Base-by-base conservation (phyloP, 1,284 basidiomycete genomes). In the Hemileia vastatrix region DNA sequence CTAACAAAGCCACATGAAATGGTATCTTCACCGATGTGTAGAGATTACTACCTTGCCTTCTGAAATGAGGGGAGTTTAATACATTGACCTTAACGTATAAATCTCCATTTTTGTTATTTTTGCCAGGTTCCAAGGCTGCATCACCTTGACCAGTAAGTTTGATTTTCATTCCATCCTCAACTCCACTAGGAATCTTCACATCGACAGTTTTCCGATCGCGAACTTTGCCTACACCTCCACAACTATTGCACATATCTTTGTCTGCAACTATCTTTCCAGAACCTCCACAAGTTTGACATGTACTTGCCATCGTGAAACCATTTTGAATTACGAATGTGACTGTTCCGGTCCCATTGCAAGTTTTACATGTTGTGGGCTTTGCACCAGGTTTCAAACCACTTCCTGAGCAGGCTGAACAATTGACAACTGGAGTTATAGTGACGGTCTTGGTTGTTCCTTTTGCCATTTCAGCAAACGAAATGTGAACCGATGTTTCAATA, bases 241-340 rank as follows among this genome's bases (percentile, higher is more conserved):
- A 99, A 52, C 81, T 79, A 27, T 81, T 81, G 76, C 95, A 99
- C 66, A 86, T 83, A 66, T 86, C 83, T 32, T 83, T 84, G 13
- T 84, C 84, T 60, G 91, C 89, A 31, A 96, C 83, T 2, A 83
- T 83, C 36, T 83, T 83, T 15, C 95, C 95, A 13, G 83, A 80
- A n/a, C 95, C 95, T 23, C 83, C 80, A 77, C 95, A 99, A 23
- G 82, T 77, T 57, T 81, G 81, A 77, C 95, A 99, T 23, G 91
- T 93, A 68, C 86, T 89, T 9, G 92, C 86, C 91, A 99, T 95
- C 76, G 93, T 89, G 84, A 98, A 98, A 15, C 95, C 95, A 75
- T 83, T 86, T 76, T 92, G 86, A 70, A 98, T 85, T 60, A 93
- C 86, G 77, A 90, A 97, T 11, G 91, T 90, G 74, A 86, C 83